Conservation (phyloP, 2,329 filamentous ascomycete genomes). For the Xylaria sp. region DNA sequence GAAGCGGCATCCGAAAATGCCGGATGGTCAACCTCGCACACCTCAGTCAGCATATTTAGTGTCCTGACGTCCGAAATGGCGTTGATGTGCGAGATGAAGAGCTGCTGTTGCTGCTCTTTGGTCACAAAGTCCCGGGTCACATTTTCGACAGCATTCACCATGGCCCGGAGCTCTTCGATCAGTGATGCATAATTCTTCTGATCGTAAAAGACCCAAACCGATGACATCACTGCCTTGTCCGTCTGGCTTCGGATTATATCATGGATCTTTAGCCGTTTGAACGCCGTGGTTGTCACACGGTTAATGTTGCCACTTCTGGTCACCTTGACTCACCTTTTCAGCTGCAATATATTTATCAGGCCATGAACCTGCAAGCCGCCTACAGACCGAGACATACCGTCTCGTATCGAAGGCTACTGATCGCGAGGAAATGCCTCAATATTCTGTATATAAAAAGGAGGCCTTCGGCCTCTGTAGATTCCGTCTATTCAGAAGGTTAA, state of each 20-base stretch:
- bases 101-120: neutral
- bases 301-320: too few species aligned
- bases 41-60: neutral
- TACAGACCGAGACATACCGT: too few species aligned
- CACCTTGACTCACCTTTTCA: too few species aligned
- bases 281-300: neutral
- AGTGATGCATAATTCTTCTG: neutral
- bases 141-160: neutral
- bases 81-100: neutral
- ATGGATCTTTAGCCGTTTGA: neutral
- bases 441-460: too few species aligned
- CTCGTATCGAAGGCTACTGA: too few species aligned
- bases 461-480: too few species aligned
- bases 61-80: neutral
- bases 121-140: neutral
- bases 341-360: too few species aligned
- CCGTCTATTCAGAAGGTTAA: too few species aligned
- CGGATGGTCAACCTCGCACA: neutral
- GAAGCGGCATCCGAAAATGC: neutral
- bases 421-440: too few species aligned
- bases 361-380: too few species aligned
- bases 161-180: neutral
- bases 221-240: neutral
- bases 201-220: neutral
- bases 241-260: neutral